These are phyloP conservation scores for Phaffia australis DNA, from an alignment of 768 basidiomycete genomes.

Conservation along the genomic window DNA sequence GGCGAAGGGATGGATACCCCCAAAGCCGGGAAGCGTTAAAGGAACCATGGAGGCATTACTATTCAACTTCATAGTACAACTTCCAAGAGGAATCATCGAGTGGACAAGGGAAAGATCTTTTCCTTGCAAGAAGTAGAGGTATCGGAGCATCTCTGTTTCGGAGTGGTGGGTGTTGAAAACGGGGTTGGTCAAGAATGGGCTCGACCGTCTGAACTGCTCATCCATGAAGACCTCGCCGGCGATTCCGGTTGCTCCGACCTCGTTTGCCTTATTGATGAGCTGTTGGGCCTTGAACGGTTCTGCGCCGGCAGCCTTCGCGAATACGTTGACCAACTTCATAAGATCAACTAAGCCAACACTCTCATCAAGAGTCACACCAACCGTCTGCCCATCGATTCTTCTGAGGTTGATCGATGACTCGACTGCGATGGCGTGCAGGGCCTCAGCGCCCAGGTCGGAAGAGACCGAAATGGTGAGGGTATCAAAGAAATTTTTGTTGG, in stretches of 20 bases:
- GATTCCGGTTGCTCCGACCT: conserved; percentile 6
- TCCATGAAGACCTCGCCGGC: conserved; percentile 12
- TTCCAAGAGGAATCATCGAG: conserved; percentile 64
- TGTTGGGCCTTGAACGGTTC: conserved; percentile 12
- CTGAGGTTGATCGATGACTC: conserved; percentile 25
- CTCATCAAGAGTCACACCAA: conserved; percentile 90
- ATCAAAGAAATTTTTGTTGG: conserved; percentile 76
- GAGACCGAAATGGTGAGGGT: conserved; percentile 41
- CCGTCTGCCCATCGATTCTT: conserved; percentile 53
- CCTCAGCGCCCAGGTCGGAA: conserved; percentile 11
- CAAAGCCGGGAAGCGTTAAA: conserved; percentile 86
- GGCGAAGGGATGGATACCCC: conserved; percentile 81
- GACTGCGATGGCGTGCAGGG: conserved; percentile 16
- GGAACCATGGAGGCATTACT: conserved; percentile 97
- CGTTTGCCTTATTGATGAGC: conserved; percentile 18
- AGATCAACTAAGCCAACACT: conserved; percentile 67
- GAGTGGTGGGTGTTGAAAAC: conserved; percentile 96
- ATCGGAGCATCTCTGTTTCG: conserved; percentile 96
- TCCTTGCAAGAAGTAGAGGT: conserved; percentile 75
- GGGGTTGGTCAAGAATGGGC: conserved; percentile 66
- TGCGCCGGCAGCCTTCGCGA: conserved; percentile 48
- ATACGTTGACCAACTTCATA: conserved; percentile 65
- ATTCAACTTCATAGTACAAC: conserved; percentile 86
- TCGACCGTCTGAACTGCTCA: conserved; percentile 34
- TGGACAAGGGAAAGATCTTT: conserved; percentile 94